phyloP scores from a whole-genome alignment of 768 basidiomycete species.

The Hebeloma cylindrosporum region DNA sequence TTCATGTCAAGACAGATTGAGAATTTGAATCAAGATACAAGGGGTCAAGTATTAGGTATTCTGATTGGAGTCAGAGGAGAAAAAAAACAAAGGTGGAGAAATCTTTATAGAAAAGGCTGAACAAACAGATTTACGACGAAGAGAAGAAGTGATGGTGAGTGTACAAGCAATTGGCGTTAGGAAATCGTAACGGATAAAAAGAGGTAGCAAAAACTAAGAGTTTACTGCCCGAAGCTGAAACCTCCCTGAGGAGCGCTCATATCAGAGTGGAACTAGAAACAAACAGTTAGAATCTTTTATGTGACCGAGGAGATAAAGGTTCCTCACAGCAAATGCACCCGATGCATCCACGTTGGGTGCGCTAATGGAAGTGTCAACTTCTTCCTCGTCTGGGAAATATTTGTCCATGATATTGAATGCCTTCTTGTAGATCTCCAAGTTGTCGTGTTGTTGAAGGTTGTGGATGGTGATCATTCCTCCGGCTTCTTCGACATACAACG shows the following conservation, averaged over 20 bases:
- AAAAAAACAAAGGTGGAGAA: slow-evolving; percentile 10
- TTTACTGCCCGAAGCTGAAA: slow-evolving; percentile 82
- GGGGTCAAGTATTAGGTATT: slow-evolving; percentile 21
- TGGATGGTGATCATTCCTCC: slow-evolving; percentile 99
- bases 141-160: slow-evolving; percentile 1
- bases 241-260: slow-evolving; percentile 91
- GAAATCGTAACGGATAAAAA: slow-evolving; percentile 20
- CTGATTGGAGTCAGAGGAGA: slow-evolving; percentile 7
- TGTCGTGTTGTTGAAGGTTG: slow-evolving; percentile 99
- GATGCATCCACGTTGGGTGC: slow-evolving; percentile 74
- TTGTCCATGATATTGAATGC: slow-evolving; percentile 98
- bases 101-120: slow-evolving; percentile 9
- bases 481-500: slow-evolving; percentile 93
- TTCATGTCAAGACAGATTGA: too few relatives aligned
- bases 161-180: slow-evolving; percentile 13
- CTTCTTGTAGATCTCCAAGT: slow-evolving; percentile 99
- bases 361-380: slow-evolving; percentile 78
- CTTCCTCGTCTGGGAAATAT: slow-evolving; percentile 98
- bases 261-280: slow-evolving; percentile 74
- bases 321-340: slow-evolving; percentile 72
- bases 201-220: slow-evolving; percentile 16
- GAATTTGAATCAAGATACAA: slow-evolving; percentile 25
- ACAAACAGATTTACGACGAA: slow-evolving; percentile 6
- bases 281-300: slow-evolving; percentile 9
- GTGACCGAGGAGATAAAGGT: slow-evolving; percentile 9